Base-by-base conservation (phyloP, 768 basidiomycete genomes). In the Phylloporus rhodoxanthus region DNA sequence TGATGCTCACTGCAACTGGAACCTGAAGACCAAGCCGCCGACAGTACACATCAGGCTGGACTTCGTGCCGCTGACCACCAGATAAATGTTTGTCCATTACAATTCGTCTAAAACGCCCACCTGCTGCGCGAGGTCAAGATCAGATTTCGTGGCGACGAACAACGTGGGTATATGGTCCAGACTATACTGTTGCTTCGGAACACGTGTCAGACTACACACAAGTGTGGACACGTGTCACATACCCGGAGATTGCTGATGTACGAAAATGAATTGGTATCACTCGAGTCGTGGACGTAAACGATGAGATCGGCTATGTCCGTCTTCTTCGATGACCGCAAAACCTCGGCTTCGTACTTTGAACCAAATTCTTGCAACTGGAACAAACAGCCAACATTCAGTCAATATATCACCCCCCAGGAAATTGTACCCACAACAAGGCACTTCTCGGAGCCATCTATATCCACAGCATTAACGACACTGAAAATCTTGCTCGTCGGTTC, bases 71-170 rank as follows among this genome's bases (percentile, higher is more conserved):
- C 87, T 96, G 21, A 63, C 17, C 50, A 51, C 50, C 54, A 17
- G 44, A 50, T 41, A 52, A 48, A 25, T 23, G 45, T 55, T 29
- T n/a, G 29, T 10, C 26, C 42, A 29, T 36, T 17, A 47, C 23
- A 9, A 19, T 32, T 47, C 52, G 40, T 40, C 40, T 26, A 33
- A 48, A 41, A 21, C 23, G 49, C 75, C 54, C 50, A 87, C 91
- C 79, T 96, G 95, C 58, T 94, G 80, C 10, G 95, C 95, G 43
- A 99, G 82, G 68, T 99, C 95, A 23, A 96, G 79, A 67, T 99
- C 95, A 6, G 92, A 94, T 71, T 99, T 99, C 33, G 95, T 98
- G n/a, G 95, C 95, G 21, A 99, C 93, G 66, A 98, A 97, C 32
- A 98, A 71, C 10, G 90, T 93, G 21, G 95, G 94, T 65, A 97